Evolutionary conservation across 768 basidiomycete genomes (phyloP).

Genomic region (Boletellus ananas): DNA sequence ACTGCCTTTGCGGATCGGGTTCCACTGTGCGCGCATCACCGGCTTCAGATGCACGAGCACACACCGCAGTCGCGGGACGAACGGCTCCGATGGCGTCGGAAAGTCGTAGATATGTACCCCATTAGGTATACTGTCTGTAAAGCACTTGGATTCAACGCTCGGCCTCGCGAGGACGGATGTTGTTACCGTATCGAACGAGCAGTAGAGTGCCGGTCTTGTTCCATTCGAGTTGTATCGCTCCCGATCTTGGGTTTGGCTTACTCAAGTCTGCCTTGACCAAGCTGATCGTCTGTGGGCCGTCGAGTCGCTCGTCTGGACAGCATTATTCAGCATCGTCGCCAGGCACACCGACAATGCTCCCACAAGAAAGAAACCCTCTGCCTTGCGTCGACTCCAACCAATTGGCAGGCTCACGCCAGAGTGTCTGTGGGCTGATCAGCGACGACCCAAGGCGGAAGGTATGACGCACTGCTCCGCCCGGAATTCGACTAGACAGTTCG

Average conservation of each 20-base stretch:
- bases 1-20: constrained; percentile 73
- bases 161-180: background rate
- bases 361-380: constrained; percentile 86
- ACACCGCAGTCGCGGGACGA: constrained; percentile 57
- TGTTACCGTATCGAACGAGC: constrained; percentile 67
- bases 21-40: constrained; percentile 73
- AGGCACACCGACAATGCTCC: constrained; percentile 13
- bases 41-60: constrained; percentile 64
- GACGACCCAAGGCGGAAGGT: background rate
- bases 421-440: constrained; percentile 42
- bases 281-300: constrained; percentile 51
- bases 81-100: constrained; percentile 54
- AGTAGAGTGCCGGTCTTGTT: constrained; percentile 73
- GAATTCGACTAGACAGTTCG: constrained; percentile 56
- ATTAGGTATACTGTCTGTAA: constrained; percentile 57
- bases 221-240: constrained; percentile 74
- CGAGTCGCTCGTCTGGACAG: constrained; percentile 58
- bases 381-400: constrained; percentile 86
- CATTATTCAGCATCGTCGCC: background rate
- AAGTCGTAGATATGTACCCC: constrained; percentile 71
- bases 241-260: constrained; percentile 63
- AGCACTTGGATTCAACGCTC: constrained; percentile 3
- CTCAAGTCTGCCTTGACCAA: constrained; percentile 52
- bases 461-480: constrained; percentile 50
- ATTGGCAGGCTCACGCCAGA: constrained; percentile 83